These are phyloP conservation scores for Sporothrix brunneoviolacea DNA, from an alignment of 2,329 filamentous ascomycete genomes.

Conservation along the genomic window DNA sequence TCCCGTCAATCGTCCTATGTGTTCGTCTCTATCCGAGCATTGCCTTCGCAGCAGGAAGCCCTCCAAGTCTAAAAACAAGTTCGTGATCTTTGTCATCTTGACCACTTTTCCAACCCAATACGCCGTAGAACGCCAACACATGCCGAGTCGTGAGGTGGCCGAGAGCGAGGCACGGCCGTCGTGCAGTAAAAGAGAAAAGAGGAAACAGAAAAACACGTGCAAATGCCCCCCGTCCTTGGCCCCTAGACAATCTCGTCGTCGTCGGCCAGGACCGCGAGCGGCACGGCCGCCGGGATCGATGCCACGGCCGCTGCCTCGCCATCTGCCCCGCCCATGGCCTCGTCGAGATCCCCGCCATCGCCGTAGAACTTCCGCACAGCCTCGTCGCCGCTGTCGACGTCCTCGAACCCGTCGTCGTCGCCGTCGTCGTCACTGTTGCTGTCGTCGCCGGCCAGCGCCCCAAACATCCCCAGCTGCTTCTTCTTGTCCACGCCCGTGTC, in stretches of 20 bases:
- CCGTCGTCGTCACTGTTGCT: not conserved
- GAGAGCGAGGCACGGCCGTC: not conserved
- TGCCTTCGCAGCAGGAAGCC: no score
- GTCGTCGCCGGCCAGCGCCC: constrained; percentile 5
- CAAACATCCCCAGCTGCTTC: constrained; percentile 12
- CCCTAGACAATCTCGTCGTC: constrained; percentile 20
- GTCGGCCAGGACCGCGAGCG: constrained; percentile 7
- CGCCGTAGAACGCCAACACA: not conserved
- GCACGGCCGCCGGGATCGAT: not conserved
- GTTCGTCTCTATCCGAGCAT: no score
- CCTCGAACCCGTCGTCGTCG: constrained; percentile 2
- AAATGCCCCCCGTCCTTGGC: no score
- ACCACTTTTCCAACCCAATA: not conserved
- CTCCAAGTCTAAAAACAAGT: no score
- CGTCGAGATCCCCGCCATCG: constrained; percentile 13
- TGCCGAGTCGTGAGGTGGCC: not conserved
- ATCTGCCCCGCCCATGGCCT: constrained; percentile 17
- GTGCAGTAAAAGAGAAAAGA: not conserved
- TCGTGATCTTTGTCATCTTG: no score
- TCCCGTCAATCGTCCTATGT: no score
- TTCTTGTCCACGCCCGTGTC: constrained; percentile 10
- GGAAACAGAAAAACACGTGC: not conserved
- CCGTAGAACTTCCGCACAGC: constrained; percentile 17
- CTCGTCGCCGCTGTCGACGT: constrained; percentile 19
- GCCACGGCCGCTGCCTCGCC: not conserved